These are phyloP conservation scores for Neurospora sp. DNA, from an alignment of 495 filamentous ascomycete species.

Conservation along the genomic window DNA sequence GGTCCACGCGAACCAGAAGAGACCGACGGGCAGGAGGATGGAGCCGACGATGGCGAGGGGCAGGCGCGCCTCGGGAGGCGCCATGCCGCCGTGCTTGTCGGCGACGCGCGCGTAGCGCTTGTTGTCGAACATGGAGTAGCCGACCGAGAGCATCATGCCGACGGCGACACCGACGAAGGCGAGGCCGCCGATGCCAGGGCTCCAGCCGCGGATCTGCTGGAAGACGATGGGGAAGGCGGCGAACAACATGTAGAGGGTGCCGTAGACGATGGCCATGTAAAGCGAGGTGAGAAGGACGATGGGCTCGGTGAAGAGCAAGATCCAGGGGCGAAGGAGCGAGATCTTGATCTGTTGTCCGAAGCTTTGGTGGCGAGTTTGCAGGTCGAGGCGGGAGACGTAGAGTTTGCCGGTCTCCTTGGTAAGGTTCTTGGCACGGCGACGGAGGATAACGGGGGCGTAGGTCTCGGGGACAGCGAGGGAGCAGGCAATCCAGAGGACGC, in stretches of 20 bases:
- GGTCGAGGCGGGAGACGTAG: slow-evolving; percentile 43
- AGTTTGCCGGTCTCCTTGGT: slow-evolving; percentile 58
- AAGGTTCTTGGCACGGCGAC: slow-evolving; percentile 55
- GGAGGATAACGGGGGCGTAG: slow-evolving; percentile 62
- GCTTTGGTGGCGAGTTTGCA: slow-evolving; percentile 44
- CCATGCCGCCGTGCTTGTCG: slow-evolving; percentile 39
- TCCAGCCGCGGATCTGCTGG: slow-evolving; percentile 56
- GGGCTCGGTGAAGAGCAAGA: slow-evolving; percentile 68
- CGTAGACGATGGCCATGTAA: slow-evolving; percentile 69
- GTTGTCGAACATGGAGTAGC: slow-evolving; percentile 60
- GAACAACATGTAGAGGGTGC: slow-evolving; percentile 83
- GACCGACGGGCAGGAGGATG: slow-evolving; percentile 38
- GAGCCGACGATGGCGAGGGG: slow-evolving; percentile 60
- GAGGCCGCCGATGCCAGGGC: slow-evolving; percentile 61
- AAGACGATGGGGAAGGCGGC: slow-evolving; percentile 83
- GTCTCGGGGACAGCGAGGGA: slow-evolving; percentile 73
- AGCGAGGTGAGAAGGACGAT: slow-evolving; percentile 73
- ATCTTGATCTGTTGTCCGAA: slow-evolving; percentile 35
- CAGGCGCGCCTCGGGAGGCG: slow-evolving; percentile 70
- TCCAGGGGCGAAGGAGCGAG: slow-evolving; percentile 56
- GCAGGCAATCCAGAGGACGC: slow-evolving; percentile 49
- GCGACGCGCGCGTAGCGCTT: slow-evolving; percentile 43
- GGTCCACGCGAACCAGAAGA: slow-evolving; percentile 58
- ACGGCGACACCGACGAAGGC: slow-evolving; percentile 73
- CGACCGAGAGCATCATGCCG: slow-evolving; percentile 60